Base-by-base conservation (phyloP, 139 green algal genomes). In the Picochlorum sp. region DNA sequence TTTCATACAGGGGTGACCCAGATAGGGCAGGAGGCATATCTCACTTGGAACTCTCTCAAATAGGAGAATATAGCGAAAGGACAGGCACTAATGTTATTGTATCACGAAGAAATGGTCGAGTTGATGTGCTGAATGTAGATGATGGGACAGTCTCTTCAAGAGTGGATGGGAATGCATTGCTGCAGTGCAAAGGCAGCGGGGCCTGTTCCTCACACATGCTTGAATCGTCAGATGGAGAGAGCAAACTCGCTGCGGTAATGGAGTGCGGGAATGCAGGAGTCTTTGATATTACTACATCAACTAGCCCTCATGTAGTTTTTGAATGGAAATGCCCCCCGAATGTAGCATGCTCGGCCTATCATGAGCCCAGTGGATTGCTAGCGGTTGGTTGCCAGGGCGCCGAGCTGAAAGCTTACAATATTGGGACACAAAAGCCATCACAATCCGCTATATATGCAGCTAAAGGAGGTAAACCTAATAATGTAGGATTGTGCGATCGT, bases 391-490 rank as follows among this genome's bases (percentile, higher is more conserved):
- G 57, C 16, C 20, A 71, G 37, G 68, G 68, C 16, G 30, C 62
- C 5, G 72, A 79, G 52, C 68, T 77, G 9, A 44, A 39, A 3
- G 44, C 77, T 36, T 76, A 64, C 44, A 61, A 73, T 26, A 26
- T 69, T n/a, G n/a, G n/a, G n/a, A n/a, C 1, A n/a, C 45, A 13
- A n/a, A n/a, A n/a, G n/a, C n/a, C n/a, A n/a, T n/a, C n/a, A n/a
- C 36, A 74, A n/a, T n/a, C n/a, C n/a, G n/a, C n/a, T n/a, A n/a
- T n/a, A n/a, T 77, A 56, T 40, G 30, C 64, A 4, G 72, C 55
- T 22, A 78, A 78, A 44, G 69, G 72, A 4, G 49, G 53, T 14
- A 73, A 69, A 35, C 72, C 69, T 20, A 79, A 78, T 50, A 33
- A 31, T 33, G 62, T 80, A 13, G 72, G 72, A 1, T 39, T 80